Evolutionary conservation across 2,329 filamentous ascomycete genomes (phyloP), one percentile per base, ranked within the genome.

Genomic region (Botrytis medusae): DNA sequence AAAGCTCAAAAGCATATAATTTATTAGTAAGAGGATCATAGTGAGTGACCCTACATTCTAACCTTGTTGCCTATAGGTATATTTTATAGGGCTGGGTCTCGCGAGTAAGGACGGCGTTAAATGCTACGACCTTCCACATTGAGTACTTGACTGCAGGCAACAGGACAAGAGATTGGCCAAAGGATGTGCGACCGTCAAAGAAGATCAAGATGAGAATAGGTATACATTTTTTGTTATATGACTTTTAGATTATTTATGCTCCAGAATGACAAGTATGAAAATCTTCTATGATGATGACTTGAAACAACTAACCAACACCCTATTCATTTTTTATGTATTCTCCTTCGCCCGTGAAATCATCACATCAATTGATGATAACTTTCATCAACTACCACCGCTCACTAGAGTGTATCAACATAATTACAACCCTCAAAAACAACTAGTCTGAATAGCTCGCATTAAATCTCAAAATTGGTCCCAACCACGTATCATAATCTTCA

Each of bases 381-480:
- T 2, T 18, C 12, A n/a, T n/a, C 9, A 62, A n/a, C 0, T 25
- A n/a, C 3, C 2, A n/a, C 37, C 4, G 7, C 34, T 6, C 37
- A 42, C 34, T 5, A 18, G 16, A 37, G 25, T 0, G 16, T 22
- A 42, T 57, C 14, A 18, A 29, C n/a, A 40, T 25, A 10, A 32
- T 22, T 16, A 48, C 29, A 46, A 22, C 12, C 20, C 18, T 22
- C 42, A 34, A 48, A 48, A 9, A 32, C 20, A 42, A 42, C 25
- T 25, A 60, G 1, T 34, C 67, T 34, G 34, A 37, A 7, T 67
- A 67, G 34, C 70, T 72, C 18, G 64, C 32, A 37, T 73, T 73
- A 46, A 73, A 73, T 32, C 71, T 69, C 64, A 73, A 34, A 69
- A 73, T 60, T 4, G 71, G 71, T 20, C 71, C 71, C 12, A 73